A percentile compares a stretch with the other conserved stretches of the same genome.
phyloP scores from a whole-genome alignment of 805 yeast genomes.

The Myxozyma geophila region DNA sequence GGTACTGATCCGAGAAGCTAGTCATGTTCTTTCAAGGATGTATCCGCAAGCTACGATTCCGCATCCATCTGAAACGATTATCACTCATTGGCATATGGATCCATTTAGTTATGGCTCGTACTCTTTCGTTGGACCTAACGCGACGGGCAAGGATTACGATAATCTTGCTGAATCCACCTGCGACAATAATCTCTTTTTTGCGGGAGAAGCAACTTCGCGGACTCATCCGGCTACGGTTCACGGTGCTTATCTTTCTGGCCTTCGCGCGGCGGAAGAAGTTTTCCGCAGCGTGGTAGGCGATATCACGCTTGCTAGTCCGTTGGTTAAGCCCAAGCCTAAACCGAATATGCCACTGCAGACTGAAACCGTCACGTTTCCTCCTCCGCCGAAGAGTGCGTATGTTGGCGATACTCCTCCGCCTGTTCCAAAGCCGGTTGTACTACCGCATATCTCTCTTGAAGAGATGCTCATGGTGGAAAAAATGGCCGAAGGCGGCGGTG shows the following conservation, averaged over 20 bases:
- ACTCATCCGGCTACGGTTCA: slow-evolving; percentile 51
- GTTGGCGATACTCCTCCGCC: slow-evolving; percentile 29
- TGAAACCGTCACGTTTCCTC: slow-evolving; percentile 32
- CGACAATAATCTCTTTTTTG: slow-evolving; percentile 47
- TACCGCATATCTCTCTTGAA: slow-evolving; percentile 24
- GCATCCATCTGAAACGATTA: slow-evolving; percentile 48
- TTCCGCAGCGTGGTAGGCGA: slow-evolving; percentile 49
- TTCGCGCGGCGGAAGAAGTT: slow-evolving; percentile 50
- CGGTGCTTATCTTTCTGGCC: slow-evolving; percentile 51
- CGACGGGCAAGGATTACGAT: slow-evolving; percentile 51
- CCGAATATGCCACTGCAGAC: slow-evolving; percentile 22
- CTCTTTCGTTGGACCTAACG: slow-evolving; percentile 51
- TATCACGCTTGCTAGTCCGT: slow-evolving; percentile 47
- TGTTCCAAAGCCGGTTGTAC: slow-evolving; percentile 24
- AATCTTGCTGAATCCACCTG: slow-evolving; percentile 47
- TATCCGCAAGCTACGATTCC: slow-evolving; percentile 38
- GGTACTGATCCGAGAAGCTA: slow-evolving; percentile 45
- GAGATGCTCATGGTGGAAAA: slow-evolving; percentile 12
- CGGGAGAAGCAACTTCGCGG: slow-evolving; percentile 53
- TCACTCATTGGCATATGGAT: slow-evolving; percentile 78
- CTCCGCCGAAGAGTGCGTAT: slow-evolving; percentile 33
- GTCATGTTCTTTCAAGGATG: slow-evolving; percentile 41
- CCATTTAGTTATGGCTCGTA: slow-evolving; percentile 83
- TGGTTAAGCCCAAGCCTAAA: slow-evolving; percentile 38
- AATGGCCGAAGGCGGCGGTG: slow-evolving; percentile 6